Conservation (phyloP, 768 basidiomycete genomes). For the Pleurotus cornucopiae region DNA sequence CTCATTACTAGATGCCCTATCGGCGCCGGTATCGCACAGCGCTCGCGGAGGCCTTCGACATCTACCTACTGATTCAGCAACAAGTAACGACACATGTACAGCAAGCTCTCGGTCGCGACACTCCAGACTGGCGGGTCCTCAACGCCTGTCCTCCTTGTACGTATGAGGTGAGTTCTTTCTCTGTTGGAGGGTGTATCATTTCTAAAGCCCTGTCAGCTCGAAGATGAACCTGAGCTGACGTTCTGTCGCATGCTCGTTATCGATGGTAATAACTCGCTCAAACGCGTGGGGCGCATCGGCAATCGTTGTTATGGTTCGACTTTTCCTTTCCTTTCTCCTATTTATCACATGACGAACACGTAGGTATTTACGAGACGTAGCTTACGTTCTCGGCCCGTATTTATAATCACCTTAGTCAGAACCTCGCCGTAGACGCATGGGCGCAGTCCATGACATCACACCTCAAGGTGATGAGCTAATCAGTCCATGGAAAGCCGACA, state of each 20-base stretch:
- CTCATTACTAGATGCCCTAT: slow-evolving; percentile 10
- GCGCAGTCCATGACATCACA: too few relatives aligned
- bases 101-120: slow-evolving; percentile 17
- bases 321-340: too few relatives aligned
- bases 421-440: too few relatives aligned
- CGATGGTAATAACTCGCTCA: too few relatives aligned
- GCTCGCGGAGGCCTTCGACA: slow-evolving; percentile 22
- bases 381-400: too few relatives aligned
- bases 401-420: too few relatives aligned
- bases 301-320: too few relatives aligned
- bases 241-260: slow-evolving; percentile 1
- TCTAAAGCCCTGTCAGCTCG: neutral
- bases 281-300: too few relatives aligned
- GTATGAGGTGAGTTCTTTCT: slow-evolving; percentile 15
- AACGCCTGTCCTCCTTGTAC: slow-evolving; percentile 25
- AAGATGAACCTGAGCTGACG: neutral
- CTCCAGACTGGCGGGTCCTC: slow-evolving; percentile 18
- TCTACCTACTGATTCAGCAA: slow-evolving; percentile 16
- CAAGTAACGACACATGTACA: slow-evolving; percentile 13
- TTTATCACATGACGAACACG: too few relatives aligned
- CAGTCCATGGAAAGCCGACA: too few relatives aligned
- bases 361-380: too few relatives aligned
- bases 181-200: neutral
- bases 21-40: slow-evolving; percentile 11
- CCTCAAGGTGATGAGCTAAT: too few relatives aligned